Conservation (phyloP, 1,284 basidiomycete genomes). For the Ceratobasidium theobromae region DNA sequence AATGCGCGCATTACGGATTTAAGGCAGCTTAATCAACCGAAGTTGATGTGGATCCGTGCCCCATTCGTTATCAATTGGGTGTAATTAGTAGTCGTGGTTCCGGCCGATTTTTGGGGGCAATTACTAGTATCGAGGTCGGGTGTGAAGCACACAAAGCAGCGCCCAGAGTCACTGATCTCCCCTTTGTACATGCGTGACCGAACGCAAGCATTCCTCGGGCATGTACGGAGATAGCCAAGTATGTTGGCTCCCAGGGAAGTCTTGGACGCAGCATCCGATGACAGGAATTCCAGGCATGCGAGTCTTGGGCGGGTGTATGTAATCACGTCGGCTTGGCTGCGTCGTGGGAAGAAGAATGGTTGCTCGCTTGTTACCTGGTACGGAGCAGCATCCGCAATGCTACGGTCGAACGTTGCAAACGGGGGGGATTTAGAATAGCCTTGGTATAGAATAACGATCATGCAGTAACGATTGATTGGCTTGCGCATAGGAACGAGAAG, state of each 20-base stretch:
- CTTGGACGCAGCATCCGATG: slow-evolving; percentile 6
- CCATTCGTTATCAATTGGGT: too few species aligned
- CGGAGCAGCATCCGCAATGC: too few species aligned
- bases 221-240: slow-evolving; percentile 15
- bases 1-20: too few species aligned
- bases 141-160: background rate
- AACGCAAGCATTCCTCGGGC: slow-evolving; percentile 19
- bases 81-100: too few species aligned
- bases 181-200: background rate
- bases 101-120: background rate
- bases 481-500: slow-evolving; percentile 27
- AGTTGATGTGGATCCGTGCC: too few species aligned
- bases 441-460: background rate
- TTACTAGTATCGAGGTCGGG: background rate
- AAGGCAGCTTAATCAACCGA: too few species aligned
- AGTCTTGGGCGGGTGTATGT: background rate
- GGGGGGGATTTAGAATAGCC: background rate
- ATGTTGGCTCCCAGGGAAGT: slow-evolving; percentile 18
- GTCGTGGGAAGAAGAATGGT: slow-evolving; percentile 24
- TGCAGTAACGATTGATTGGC: slow-evolving; percentile 17
- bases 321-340: background rate
- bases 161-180: background rate
- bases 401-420: too few species aligned
- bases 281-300: slow-evolving; percentile 5
- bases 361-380: slow-evolving; percentile 24